A percentile compares a stretch with the other conserved stretches of the same genome.
Conservation (phyloP, 495 filamentous ascomycete species). For the Xylaria cubensis region DNA sequence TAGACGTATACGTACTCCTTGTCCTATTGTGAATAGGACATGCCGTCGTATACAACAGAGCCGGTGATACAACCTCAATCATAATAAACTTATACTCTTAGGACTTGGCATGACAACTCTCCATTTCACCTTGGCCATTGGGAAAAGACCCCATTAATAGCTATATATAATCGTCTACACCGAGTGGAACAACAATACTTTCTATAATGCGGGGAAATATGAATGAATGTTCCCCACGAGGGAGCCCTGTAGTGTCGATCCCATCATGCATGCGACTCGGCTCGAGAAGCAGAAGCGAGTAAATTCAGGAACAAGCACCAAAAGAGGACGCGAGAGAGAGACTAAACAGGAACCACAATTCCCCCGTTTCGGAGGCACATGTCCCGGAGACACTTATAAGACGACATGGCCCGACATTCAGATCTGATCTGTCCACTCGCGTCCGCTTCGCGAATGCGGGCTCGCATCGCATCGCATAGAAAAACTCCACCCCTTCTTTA, state of each 20-base stretch:
- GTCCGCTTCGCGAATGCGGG: constrained; percentile 1
- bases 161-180: not conserved
- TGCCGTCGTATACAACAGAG: not conserved
- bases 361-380: constrained; percentile 28
- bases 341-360: constrained; percentile 13
- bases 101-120: constrained; percentile 6
- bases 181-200: not conserved
- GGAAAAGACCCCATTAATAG: not conserved
- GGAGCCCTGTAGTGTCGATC: constrained; percentile 20
- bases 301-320: constrained; percentile 7
- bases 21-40: not conserved
- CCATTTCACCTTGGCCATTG: not conserved
- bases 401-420: not conserved
- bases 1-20: not conserved
- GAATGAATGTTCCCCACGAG: constrained; percentile 3
- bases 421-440: not conserved
- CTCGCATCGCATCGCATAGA: not conserved
- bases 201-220: not conserved
- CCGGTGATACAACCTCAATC: not conserved
- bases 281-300: not conserved
- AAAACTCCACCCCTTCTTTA: not conserved
- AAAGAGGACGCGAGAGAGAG: too few species aligned
- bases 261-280: constrained; percentile 18
- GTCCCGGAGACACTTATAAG: constrained; percentile 21
- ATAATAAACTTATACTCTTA: not conserved